These are phyloP conservation scores for Beauveria asiatica DNA, from an alignment of 2,329 filamentous ascomycete genomes.

Conservation along the genomic window DNA sequence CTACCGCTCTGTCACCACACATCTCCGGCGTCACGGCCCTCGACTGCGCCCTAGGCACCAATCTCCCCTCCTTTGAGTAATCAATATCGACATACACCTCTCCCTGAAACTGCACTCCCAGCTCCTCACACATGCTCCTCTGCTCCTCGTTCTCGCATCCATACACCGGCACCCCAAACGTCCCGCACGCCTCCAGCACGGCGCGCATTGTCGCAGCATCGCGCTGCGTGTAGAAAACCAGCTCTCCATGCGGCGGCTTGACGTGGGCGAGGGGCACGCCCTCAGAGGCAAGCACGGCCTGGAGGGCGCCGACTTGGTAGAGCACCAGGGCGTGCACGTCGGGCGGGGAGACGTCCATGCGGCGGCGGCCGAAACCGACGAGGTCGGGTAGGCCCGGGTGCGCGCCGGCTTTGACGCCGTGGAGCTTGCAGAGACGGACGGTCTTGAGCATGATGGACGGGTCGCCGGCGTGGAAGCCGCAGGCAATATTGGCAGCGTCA, in stretches of 20 bases:
- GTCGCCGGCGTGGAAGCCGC: slow-evolving; percentile 52
- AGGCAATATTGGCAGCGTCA: slow-evolving; percentile 55
- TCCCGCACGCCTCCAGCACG: slow-evolving; percentile 19
- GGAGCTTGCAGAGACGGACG: slow-evolving; percentile 46
- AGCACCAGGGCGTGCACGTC: slow-evolving; percentile 49
- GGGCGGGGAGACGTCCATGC: slow-evolving; percentile 49
- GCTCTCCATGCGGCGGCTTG: slow-evolving; percentile 53
- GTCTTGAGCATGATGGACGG: slow-evolving; percentile 57
- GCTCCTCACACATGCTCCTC: slow-evolving; percentile 15
- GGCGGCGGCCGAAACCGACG: slow-evolving; percentile 54
- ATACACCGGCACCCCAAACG: slow-evolving; percentile 23
- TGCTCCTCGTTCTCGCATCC: slow-evolving; percentile 11
- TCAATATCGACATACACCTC: slow-evolving; percentile 19
- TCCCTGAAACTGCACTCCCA: slow-evolving; percentile 13
- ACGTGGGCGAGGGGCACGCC: slow-evolving; percentile 49
- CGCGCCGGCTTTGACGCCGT: slow-evolving; percentile 49
- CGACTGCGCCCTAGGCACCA: slow-evolving; percentile 12
- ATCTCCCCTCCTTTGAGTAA: slow-evolving; percentile 15
- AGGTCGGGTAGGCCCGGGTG: slow-evolving; percentile 59
- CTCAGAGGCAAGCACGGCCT: slow-evolving; percentile 50
- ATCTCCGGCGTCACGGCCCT: slow-evolving; percentile 9
- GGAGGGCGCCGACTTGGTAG: slow-evolving; percentile 56
- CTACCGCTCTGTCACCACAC: slow-evolving; percentile 9
- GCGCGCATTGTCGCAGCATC: slow-evolving; percentile 20
- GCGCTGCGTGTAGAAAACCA: slow-evolving; percentile 35